Conservation (phyloP, 2,329 filamentous ascomycete genomes). For the Zasmidium angulare region DNA sequence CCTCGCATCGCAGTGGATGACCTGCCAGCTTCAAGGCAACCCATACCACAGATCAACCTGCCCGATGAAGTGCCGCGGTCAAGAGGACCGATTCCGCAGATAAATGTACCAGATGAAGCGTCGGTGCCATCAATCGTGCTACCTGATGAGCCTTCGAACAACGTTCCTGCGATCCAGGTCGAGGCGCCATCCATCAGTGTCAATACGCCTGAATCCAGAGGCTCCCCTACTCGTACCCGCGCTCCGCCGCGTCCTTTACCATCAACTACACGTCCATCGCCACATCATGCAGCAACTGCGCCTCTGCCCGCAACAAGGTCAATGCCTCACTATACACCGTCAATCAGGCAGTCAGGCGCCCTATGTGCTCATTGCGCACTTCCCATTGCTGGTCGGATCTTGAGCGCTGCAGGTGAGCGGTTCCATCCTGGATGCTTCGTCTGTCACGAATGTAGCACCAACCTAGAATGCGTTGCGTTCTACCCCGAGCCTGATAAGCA, state of each 20-base stretch:
- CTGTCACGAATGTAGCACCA: conserved; percentile 82
- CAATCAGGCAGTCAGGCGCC: conserved; percentile 59
- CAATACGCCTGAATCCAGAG: conserved; percentile 14
- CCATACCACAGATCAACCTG: conserved; percentile 54
- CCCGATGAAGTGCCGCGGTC: conserved; percentile 41
- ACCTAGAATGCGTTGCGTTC: conserved; percentile 92
- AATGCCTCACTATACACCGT: conserved; percentile 47
- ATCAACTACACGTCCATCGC: conserved; percentile 48
- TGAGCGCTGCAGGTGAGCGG: conserved; percentile 75
- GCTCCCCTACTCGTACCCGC: conserved; percentile 23
- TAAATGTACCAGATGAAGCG: conserved; percentile 51
- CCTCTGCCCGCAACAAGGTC: conserved; percentile 34
- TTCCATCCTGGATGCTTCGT: conserved; percentile 94
- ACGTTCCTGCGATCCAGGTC: conserved; percentile 18
- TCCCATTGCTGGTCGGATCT: conserved; percentile 86
- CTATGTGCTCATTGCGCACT: conserved; percentile 80
- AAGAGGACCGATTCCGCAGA: conserved; percentile 45
- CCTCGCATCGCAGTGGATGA: conserved; percentile 17
- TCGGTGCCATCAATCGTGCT: conserved; percentile 30
- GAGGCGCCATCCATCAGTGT: conserved; percentile 22
- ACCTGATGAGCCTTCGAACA: conserved; percentile 33
- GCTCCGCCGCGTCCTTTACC: conserved; percentile 45
- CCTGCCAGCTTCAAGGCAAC: conserved; percentile 9
- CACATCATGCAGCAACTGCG: conserved; percentile 33
- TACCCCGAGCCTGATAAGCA: conserved; percentile 81